Evolutionary conservation across 148 eudicot genomes (phyloP).

Genomic region (Gaultheria prostrata): DNA sequence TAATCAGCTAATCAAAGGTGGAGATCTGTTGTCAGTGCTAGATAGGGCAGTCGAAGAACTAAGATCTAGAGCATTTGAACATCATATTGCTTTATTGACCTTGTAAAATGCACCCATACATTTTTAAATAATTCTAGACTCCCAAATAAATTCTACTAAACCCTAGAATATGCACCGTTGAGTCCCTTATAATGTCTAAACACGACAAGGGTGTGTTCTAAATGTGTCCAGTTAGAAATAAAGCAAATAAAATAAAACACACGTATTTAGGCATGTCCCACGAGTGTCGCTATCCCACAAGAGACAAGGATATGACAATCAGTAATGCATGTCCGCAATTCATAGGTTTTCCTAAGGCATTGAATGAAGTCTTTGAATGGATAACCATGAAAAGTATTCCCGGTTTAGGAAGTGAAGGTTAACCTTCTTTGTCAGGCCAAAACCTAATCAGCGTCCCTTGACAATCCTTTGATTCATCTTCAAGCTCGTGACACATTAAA

Average conservation of each 20-base stretch:
- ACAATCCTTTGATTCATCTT: conserved; percentile 42
- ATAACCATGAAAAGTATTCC: background rate
- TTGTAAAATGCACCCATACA: background rate
- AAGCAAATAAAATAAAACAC: background rate
- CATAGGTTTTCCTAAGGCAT: background rate
- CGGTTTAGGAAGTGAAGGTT: conserved; percentile 9
- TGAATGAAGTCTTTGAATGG: background rate
- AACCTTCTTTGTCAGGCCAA: conserved; percentile 93
- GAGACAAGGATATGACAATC: background rate
- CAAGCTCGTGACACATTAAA: conserved; percentile 55
- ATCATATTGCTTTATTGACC: background rate
- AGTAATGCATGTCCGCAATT: background rate
- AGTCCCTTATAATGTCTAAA: background rate
- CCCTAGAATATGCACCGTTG: background rate
- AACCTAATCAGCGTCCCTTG: conserved; percentile 78
- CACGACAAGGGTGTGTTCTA: background rate
- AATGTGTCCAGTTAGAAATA: background rate
- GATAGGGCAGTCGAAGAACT: background rate
- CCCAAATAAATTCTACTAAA: background rate
- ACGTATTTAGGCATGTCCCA: background rate
- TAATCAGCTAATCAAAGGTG: conserved; percentile 4
- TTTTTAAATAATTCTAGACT: background rate
- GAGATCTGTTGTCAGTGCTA: background rate
- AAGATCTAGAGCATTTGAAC: background rate
- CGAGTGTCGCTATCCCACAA: background rate